These are phyloP conservation scores for Picea mariana DNA, from an alignment of 83 land plant genomes.

Conservation along the genomic window DNA sequence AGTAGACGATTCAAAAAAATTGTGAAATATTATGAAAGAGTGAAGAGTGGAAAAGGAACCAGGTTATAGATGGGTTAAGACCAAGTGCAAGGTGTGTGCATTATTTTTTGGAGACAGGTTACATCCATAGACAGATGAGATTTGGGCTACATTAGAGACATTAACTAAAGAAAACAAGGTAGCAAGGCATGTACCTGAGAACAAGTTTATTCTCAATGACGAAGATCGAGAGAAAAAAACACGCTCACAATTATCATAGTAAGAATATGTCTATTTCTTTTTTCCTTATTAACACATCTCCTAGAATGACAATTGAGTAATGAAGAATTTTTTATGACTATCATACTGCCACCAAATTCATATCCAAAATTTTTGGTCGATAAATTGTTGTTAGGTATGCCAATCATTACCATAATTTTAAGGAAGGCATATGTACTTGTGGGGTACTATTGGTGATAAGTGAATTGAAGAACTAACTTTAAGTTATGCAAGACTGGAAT, in stretches of 20 bases:
- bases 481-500: too few species aligned
- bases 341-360: not conserved
- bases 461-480: not conserved
- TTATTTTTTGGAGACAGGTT: not conserved
- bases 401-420: not conserved
- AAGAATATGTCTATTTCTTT: not conserved
- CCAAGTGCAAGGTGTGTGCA: not conserved
- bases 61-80: not conserved
- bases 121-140: slow-evolving; percentile 1
- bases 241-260: not conserved
- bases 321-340: not conserved
- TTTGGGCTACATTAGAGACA: slow-evolving; percentile 13
- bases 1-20: not conserved
- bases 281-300: not conserved
- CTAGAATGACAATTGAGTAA: not conserved
- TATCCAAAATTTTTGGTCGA: not conserved
- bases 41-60: not conserved
- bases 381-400: not conserved
- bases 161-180: slow-evolving; percentile 19
- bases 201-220: not conserved
- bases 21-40: not conserved
- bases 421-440: not conserved
- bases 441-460: not conserved
- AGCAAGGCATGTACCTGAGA: slow-evolving; percentile 25
- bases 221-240: not conserved